Evolutionary conservation across 805 yeast species (phyloP), one percentile per base, ranked within the genome.

Genomic region (Lipomyces starkeyi): DNA sequence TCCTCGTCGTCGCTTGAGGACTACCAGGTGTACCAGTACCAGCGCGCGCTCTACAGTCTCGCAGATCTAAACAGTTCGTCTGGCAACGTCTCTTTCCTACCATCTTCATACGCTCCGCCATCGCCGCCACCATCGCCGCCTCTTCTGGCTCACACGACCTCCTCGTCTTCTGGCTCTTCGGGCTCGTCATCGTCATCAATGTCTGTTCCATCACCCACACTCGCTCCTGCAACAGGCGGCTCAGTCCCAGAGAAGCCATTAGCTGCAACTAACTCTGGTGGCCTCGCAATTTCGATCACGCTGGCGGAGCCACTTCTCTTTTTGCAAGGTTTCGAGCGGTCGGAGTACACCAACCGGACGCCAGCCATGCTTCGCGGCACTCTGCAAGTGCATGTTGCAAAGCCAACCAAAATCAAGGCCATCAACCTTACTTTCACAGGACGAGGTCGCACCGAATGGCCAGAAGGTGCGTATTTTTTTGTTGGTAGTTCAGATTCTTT

Each of bases 291-390:
- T n/a, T 91, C 86, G 73, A 79, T 92, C 7, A 85, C 89, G 8
- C 85, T 93, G 20, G 92, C 97, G 0, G 98, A 93, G 76, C 91
- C 90, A 47, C 87, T 84, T 53, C 79, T 93, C 17, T 93, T 89
- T 74, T 84, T 93, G 9, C 93, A 91, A 75, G 98, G 98, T 0
- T 93, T 91, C 76, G 87, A 87, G 32, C 80, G 85, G 0, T 79
- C 84, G 9, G 97, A 91, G 74, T 86, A 84, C 71, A 79, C 80
- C 37, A 86, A 85, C 22, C 80, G 89, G 58, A 91, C 94, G 3
- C 97, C 97, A 0, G 85, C 94, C 1, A 78, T 93, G 61, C 82
- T 93, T 47, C 83, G 98, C 63, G 98, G 98, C 1, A 86, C 93
- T 35, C 79, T 93, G 22, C 85, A 88, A 59, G 69, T 93, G 2